Evolutionary conservation across 2,329 filamentous ascomycete genomes (phyloP).

Genomic region (Fulvia fulva): DNA sequence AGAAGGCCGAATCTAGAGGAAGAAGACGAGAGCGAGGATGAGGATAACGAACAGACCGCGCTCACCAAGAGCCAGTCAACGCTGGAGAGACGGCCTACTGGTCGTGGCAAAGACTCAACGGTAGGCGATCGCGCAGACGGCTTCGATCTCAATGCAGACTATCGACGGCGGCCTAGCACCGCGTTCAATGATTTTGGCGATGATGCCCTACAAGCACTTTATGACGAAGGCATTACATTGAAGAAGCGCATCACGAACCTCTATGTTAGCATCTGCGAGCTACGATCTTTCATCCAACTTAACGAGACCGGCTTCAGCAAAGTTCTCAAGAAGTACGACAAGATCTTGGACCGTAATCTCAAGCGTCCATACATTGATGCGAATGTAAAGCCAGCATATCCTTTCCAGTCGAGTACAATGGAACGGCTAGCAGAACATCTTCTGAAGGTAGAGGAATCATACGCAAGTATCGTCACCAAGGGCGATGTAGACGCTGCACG

Average conservation of each 20-base stretch:
- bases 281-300: constrained; percentile 92
- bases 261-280: constrained; percentile 89
- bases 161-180: constrained; percentile 61
- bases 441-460: constrained; percentile 68
- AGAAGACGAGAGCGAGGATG: constrained; percentile 54
- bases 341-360: constrained; percentile 80
- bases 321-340: constrained; percentile 97
- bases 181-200: constrained; percentile 76
- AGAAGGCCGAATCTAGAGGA: constrained; percentile 53
- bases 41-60: constrained; percentile 49
- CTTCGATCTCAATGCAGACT: constrained; percentile 21
- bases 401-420: constrained; percentile 73
- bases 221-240: constrained; percentile 72
- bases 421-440: constrained; percentile 68
- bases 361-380: constrained; percentile 71
- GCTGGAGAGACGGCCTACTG: constrained; percentile 22
- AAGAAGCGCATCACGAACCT: constrained; percentile 86
- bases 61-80: constrained; percentile 37
- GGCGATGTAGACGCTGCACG: constrained; percentile 74
- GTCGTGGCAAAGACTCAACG: constrained; percentile 17
- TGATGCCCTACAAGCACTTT: constrained; percentile 65
- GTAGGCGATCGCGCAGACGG: constrained; percentile 17
- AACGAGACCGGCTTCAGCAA: constrained; percentile 97
- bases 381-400: constrained; percentile 72
- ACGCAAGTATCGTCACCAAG: constrained; percentile 75